These are phyloP conservation scores for Ascochyta pisi DNA, from an alignment of 2,329 filamentous ascomycete species.

Conservation along the genomic window DNA sequence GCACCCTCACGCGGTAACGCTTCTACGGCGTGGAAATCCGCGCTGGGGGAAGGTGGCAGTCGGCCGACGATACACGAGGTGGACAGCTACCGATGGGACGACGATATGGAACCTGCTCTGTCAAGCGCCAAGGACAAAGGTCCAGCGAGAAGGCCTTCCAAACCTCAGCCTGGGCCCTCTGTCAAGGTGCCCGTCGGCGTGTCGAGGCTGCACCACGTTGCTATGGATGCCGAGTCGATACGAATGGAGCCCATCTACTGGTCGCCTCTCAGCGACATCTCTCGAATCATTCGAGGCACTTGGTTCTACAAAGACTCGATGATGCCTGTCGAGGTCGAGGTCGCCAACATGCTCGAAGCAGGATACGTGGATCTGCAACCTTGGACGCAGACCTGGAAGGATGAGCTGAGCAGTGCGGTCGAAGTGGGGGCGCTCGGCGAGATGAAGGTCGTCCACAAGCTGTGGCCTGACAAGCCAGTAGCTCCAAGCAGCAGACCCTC, in stretches of 20 bases:
- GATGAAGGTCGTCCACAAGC: constrained; percentile 82
- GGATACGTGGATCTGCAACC: constrained; percentile 86
- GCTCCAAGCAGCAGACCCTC: constrained; percentile 54
- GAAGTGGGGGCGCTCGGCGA: constrained; percentile 90
- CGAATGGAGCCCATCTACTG: constrained; percentile 98
- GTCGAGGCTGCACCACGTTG: constrained; percentile 88
- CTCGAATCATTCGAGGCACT: constrained; percentile 81
- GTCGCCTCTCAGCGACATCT: constrained; percentile 90
- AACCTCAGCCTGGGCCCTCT: constrained; percentile 44
- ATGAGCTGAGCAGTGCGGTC: constrained; percentile 87
- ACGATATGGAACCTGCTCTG: constrained; percentile 47
- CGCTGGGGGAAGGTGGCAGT: constrained; percentile 32
- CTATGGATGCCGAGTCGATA: constrained; percentile 66
- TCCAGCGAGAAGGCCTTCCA: constrained; percentile 27
- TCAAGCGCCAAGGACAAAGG: constrained; percentile 41
- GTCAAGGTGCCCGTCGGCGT: constrained; percentile 82
- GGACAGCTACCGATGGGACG: constrained; percentile 60
- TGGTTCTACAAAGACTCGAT: constrained; percentile 99
- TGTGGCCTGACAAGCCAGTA: constrained; percentile 77
- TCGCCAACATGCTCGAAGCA: constrained; percentile 92
- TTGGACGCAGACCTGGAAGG: constrained; percentile 91
- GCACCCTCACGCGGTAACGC: constrained; percentile 54
- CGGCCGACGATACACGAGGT: constrained; percentile 49
- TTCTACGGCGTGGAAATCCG: constrained; percentile 30
- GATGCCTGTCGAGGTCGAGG: constrained; percentile 81